Evolutionary conservation across 2,329 filamentous ascomycete genomes (phyloP), one percentile per base, ranked within the genome.

Genomic region (Fusarium sp.): DNA sequence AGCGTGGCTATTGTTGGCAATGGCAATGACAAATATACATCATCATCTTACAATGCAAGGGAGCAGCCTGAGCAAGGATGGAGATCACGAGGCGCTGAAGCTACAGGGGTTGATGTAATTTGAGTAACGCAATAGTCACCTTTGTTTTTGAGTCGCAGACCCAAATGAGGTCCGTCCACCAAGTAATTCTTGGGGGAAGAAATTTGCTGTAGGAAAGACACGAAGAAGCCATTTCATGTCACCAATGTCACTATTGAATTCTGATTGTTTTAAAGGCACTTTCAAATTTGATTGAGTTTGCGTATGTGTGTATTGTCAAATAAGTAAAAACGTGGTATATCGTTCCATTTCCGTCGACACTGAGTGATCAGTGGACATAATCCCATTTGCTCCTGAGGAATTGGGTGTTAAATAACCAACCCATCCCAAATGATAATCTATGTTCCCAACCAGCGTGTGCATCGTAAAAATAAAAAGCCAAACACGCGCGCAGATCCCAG

Each of bases 401-500:
- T 62, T 39, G 57, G 40, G 48, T 26, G 51, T 48, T n/a, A 61
- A 60, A 60, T 35, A 53, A 28, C 48, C 51, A 67, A 55, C 60
- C 62, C 65, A 58, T 40, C 70, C 71, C 54, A 68, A 67, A 70
- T 71, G 58, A 73, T 70, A 56, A 47, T 37, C 71, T 74, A 74
- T 74, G 61, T 71, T 74, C 71, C 71, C 71, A 70, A 67, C 70
- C 70, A 65, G 65, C 71, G 64, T 74, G 35, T 73, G 72, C 70
- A 67, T 74, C 71, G 56, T 74, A 65, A 74, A 61, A 62, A 63
- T 49, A 66, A 57, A 48, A 53, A 47, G 43, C 49, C 64, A 54
- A 48, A 60, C 47, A 64, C 46, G 22, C 46, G 39, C 45, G 46
- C 53, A 52, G 51, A 40, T 39, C 50, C 35, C 35, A 47, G 32